Evolutionary conservation across 495 filamentous ascomycete genomes (phyloP).

Genomic region (Lasiosphaeriaceae sp.): DNA sequence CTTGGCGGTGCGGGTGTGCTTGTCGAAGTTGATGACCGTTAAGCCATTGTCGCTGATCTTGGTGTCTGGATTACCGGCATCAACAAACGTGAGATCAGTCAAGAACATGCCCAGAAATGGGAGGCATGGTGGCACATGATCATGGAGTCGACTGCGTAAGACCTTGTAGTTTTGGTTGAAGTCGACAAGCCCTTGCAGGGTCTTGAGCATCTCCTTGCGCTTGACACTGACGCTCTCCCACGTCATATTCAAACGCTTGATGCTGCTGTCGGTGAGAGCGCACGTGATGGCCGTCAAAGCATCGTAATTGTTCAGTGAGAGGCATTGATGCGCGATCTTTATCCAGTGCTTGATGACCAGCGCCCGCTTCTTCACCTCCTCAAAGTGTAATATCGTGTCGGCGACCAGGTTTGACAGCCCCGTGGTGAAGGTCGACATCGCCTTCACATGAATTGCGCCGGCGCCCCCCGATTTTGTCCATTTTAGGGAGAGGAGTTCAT

Average conservation of each 20-base stretch:
- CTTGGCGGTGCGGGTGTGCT: slow-evolving; percentile 88
- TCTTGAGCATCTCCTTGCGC: slow-evolving; percentile 73
- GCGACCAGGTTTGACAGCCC: slow-evolving; percentile 90
- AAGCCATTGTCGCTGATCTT: slow-evolving; percentile 50
- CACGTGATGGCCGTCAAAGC: slow-evolving; percentile 96
- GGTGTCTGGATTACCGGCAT: slow-evolving; percentile 85
- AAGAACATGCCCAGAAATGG: slow-evolving; percentile 97
- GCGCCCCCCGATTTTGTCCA: slow-evolving; percentile 84
- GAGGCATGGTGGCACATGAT: slow-evolving; percentile 86
- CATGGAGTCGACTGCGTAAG: slow-evolving; percentile 82
- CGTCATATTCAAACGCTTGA: slow-evolving; percentile 83
- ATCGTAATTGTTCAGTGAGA: slow-evolving; percentile 93
- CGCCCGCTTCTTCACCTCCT: slow-evolving; percentile 89
- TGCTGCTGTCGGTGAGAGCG: slow-evolving; percentile 85
- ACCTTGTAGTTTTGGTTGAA: slow-evolving; percentile 85
- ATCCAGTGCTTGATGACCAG: slow-evolving; percentile 96
- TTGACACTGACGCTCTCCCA: slow-evolving; percentile 89
- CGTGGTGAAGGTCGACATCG: slow-evolving; percentile 89
- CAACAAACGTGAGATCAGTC: slow-evolving; percentile 82
- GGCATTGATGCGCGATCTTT: slow-evolving; percentile 84
- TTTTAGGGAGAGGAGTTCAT: slow-evolving; percentile 88
- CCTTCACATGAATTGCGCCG: slow-evolving; percentile 84
- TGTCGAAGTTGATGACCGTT: slow-evolving; percentile 96
- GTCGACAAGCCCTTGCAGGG: slow-evolving; percentile 78
- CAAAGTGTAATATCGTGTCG: slow-evolving; percentile 83